Base-by-base conservation (phyloP, 768 basidiomycete species). In the Collybia nuda region DNA sequence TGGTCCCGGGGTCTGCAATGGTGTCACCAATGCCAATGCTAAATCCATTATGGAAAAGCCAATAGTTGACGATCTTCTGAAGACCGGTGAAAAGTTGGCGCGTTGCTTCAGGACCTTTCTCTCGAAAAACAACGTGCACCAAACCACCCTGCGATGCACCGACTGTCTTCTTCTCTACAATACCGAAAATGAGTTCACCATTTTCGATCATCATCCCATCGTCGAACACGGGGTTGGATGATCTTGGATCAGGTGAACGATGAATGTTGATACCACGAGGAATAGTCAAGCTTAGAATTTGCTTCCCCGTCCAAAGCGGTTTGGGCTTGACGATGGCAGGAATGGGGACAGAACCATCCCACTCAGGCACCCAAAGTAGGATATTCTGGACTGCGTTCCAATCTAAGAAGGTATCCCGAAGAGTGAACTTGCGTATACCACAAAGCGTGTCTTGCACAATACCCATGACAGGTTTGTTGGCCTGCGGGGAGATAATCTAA, bases 391-490 rank as follows among this genome's bases (percentile, higher is more conserved):
- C 94, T 37, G 87, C 85, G 49, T 84, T 86, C 93, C 93, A 97
- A 57, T 98, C 97, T 64, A 97, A 72, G 74, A 98, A 98, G 15
- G 86, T 84, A 64, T 98, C 97, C 21, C 95, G 92, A 5, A 98
- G 75, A 0, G 97, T 98, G 65, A 98, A 93, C 69, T 98, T 98
- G 50, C 97, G 88, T 47, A 98, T 86, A 62, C 97, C 97, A 63
- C 94, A 97, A 0, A 99, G 85, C 0, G 97, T 98, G 64, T 99
- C 97, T 67, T 99, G 97, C 24, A 99, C 96, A 60, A 99, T 98
- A 53, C 93, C 97, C 96, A 99, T 99, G 60, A 98, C 95, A 15
- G 96, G 96, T 70, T 98, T 98, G 75, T 98, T 99, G 44, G 96
- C 96, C 78, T 99, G 97, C 0, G 97, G 97, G 6, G 96, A 98